Evolutionary conservation across 176 grass and related monocot genomes (phyloP).

Genomic region (Oryza nivara): DNA sequence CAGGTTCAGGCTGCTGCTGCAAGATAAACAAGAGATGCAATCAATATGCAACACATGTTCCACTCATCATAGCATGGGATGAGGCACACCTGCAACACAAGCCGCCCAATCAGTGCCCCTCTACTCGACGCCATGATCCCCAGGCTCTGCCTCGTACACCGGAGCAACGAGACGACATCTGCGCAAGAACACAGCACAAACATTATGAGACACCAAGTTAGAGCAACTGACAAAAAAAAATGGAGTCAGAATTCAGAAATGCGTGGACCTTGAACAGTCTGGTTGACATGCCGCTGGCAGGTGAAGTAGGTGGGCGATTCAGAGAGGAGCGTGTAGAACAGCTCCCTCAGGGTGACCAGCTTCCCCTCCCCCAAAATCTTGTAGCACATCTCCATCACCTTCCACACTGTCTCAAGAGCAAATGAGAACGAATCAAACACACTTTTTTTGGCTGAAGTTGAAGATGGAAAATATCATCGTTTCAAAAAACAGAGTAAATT

Average conservation of each 20-base stretch:
- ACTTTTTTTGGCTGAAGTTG: not conserved
- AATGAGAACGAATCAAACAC: not conserved
- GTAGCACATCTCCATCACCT: conserved; percentile 87
- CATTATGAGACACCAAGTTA: not conserved
- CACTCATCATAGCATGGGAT: conserved; percentile 9
- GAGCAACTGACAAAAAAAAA: not conserved
- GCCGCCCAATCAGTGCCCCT: conserved; percentile 76
- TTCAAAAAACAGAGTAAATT: too few species aligned
- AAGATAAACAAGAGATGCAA: conserved; percentile 1
- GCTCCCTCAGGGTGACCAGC: conserved; percentile 69
- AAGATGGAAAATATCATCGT: too few species aligned
- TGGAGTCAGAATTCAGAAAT: not conserved
- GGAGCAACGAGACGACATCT: conserved; percentile 92
- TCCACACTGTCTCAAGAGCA: conserved; percentile 69
- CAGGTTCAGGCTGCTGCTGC: conserved; percentile 10
- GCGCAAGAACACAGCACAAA: conserved; percentile 1
- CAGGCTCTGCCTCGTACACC: conserved; percentile 87
- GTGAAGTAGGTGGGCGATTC: conserved; percentile 74
- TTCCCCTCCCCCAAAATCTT: conserved; percentile 79
- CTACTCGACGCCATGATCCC: conserved; percentile 88
- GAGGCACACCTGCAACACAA: conserved; percentile 64
- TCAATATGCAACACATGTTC: conserved; percentile 19
- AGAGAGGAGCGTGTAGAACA: conserved; percentile 89
- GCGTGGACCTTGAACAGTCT: conserved; percentile 65
- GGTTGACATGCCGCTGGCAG: conserved; percentile 70